phyloP scores from a whole-genome alignment of 352 stramenopile species.

The Peronospora belbahrii region DNA sequence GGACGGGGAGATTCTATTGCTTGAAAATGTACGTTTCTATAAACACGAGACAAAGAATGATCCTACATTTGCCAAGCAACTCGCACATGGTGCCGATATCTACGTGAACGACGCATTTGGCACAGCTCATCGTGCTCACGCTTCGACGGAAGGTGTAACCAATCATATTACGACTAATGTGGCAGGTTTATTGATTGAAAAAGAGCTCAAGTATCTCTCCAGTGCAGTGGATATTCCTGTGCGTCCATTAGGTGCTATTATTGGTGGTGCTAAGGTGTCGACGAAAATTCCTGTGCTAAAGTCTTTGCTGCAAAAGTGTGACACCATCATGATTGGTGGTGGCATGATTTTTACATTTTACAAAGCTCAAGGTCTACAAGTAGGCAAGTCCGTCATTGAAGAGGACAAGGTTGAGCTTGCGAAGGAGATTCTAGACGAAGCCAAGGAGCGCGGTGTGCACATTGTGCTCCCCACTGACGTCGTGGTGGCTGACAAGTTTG shows the following conservation, averaged over 20 bases:
- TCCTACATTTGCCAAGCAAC: conserved; percentile 89
- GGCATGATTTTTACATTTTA: conserved; percentile 98
- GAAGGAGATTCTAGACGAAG: conserved; percentile 87
- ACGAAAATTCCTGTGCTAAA: conserved; percentile 96
- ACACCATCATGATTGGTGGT: conserved; percentile 94
- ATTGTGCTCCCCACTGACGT: conserved; percentile 91
- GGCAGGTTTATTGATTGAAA: conserved; percentile 94
- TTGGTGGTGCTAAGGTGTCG: conserved; percentile 94
- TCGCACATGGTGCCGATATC: conserved; percentile 89
- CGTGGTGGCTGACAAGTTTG: conserved; percentile 89
- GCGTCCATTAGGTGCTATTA: conserved; percentile 91
- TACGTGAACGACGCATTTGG: conserved; percentile 99
- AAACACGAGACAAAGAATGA: conserved; percentile 97
- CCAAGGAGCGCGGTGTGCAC: conserved; percentile 81
- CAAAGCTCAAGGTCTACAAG: conserved; percentile 90
- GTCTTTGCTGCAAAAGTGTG: conserved; percentile 91
- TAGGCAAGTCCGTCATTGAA: conserved; percentile 93
- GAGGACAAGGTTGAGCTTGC: conserved; percentile 91
- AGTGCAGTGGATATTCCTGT: conserved; percentile 84
- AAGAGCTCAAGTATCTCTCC: conserved; percentile 95
- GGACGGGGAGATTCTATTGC: conserved; percentile 89
- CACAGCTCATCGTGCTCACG: conserved; percentile 95
- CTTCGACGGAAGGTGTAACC: conserved; percentile 95
- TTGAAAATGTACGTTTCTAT: conserved; percentile 96
- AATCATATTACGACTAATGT: conserved; percentile 91